Percentiles rank a stretch among this genome's conserved stretches.
These are phyloP conservation scores for Acacia crassicarpa DNA, from an alignment of 306 rosid genomes.

Conservation along the genomic window DNA sequence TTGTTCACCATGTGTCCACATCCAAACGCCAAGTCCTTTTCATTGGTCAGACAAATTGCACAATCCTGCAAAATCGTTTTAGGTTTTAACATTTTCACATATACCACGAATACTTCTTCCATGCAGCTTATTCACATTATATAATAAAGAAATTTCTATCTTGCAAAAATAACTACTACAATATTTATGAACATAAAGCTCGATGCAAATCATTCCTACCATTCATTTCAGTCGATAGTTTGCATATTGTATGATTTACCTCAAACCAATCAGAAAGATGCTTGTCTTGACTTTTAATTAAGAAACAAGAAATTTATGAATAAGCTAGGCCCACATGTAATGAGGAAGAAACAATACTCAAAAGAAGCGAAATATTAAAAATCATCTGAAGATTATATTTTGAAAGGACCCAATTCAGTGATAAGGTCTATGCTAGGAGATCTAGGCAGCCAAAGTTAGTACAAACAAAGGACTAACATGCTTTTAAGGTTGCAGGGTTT, in stretches of 20 bases:
- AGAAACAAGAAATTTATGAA: background rate
- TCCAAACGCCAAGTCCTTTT: constrained; percentile 22
- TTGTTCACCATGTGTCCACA: constrained; percentile 32
- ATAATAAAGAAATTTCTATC: background rate
- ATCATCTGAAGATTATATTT: background rate
- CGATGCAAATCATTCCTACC: background rate
- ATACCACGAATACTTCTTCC: background rate
- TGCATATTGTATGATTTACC: background rate
- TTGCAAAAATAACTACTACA: background rate
- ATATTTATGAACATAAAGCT: background rate
- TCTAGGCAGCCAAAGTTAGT: no score
- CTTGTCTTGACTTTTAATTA: background rate
- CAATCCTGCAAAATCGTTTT: background rate
- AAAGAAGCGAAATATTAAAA: background rate
- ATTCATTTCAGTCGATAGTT: background rate
- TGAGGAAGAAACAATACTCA: background rate
- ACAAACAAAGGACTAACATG: no score
- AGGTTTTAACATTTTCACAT: background rate
- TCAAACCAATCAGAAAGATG: background rate
- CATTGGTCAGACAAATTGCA: constrained; percentile 23
- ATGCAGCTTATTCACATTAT: background rate
- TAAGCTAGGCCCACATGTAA: background rate
- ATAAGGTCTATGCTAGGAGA: no score
- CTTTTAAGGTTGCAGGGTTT: no score
- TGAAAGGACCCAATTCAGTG: no score